Percentiles rank a stretch among this genome's conserved stretches.
phyloP scores from a whole-genome alignment of 2,329 filamentous ascomycete species.

The Trichoderma sp. region DNA sequence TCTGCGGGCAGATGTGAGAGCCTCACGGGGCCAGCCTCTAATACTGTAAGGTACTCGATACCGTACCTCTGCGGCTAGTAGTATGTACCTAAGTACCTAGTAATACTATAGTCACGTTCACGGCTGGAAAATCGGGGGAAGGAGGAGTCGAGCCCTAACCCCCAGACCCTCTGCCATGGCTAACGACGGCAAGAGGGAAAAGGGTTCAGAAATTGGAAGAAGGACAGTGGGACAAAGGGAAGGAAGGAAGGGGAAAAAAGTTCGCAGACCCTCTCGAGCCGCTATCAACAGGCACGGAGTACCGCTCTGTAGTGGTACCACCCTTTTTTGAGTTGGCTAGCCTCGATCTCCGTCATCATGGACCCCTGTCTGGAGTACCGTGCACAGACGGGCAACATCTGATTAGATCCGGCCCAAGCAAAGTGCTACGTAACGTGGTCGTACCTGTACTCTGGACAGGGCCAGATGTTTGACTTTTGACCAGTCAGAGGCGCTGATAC shows the following conservation, averaged over 20 bases:
- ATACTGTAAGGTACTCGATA: neutral
- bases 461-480: neutral
- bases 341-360: conserved; percentile 22
- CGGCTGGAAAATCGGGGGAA: neutral
- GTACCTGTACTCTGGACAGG: neutral
- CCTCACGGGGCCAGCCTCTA: neutral
- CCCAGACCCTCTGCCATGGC: neutral
- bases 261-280: neutral
- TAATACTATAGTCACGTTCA: no score
- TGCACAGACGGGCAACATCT: conserved; percentile 20
- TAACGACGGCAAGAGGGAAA: conserved; percentile 1
- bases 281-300: neutral
- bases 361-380: conserved; percentile 17
- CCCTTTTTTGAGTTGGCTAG: conserved; percentile 19
- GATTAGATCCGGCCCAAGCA: conserved; percentile 4
- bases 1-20: neutral
- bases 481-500: conserved; percentile 6
- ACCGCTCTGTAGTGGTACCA: neutral
- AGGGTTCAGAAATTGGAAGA: neutral
- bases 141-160: neutral
- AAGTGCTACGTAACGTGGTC: neutral
- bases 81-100: no score
- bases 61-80: neutral
- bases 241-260: neutral
- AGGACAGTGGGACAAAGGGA: neutral